Base-by-base conservation (phyloP, 2,329 filamentous ascomycete species). In the Cadophora malorum region DNA sequence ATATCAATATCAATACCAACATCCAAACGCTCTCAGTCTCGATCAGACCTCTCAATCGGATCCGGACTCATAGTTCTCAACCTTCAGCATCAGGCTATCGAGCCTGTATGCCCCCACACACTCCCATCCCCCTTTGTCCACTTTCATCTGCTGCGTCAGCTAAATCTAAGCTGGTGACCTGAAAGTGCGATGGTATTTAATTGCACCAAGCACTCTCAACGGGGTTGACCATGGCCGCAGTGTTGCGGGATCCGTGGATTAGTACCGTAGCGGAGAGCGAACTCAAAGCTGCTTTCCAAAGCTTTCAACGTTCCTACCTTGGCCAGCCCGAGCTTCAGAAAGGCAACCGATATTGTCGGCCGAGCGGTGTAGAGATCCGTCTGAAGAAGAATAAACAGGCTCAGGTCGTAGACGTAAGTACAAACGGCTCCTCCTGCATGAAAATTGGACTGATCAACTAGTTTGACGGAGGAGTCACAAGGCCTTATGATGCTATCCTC, bases 221-320 rank as follows among this genome's bases (percentile, higher is more conserved):
- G n/a, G 14, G n/a, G 16, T 16, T 23, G 38, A 38, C 8, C 33
- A 72, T 72, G 70, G 50, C 70, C 33, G 25, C 60, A 21, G 25
- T 63, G 7, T 55, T 71, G 66, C 50, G 41, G 28, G n/a, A 59
- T 16, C 33, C 67, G 33, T 72, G 71, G 71, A 69, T 72, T 62
- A 38, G 49, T 38, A 56, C 31, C 2, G 7, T 62, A 14, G 64
- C 58, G 1, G 49, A 62, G 45, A 62, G 62, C 25, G 69, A 71
- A 63, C 62, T 72, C 19, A 14, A 14, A 49, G 45, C 31, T 28
- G 62, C 68, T 19, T 62, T 66, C 16, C 35, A 64, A 53, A 35
- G 21, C 33, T 55, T 64, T 19, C 38, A 45, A 33, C 25, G 33
- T n/a, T 64, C 55, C 28, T 12, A 28, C 19, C 35, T 31, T 7